Conservation (phyloP, 148 eudicot species). For the Linanthus parryae region DNA sequence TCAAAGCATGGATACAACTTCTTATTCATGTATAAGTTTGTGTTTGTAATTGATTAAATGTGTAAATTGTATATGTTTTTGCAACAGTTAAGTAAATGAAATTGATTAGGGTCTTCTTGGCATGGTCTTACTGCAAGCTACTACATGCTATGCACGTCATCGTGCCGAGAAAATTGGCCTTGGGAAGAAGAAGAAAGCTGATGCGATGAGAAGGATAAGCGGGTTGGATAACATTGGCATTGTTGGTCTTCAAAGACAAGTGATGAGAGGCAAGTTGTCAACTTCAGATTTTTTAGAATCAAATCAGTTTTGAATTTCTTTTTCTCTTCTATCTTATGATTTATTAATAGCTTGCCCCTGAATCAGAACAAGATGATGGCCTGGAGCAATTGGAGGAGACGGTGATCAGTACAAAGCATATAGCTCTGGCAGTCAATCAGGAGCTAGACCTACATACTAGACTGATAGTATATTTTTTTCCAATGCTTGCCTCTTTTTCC, state of each 20-base stretch:
- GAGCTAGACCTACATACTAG: slow-evolving; percentile 84
- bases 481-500: too few relatives aligned
- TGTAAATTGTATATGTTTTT: too few relatives aligned
- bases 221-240: slow-evolving; percentile 77
- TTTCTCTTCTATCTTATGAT: neutral
- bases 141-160: too few relatives aligned
- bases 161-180: too few relatives aligned
- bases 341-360: slow-evolving; percentile 11
- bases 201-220: slow-evolving; percentile 61
- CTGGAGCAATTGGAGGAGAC: slow-evolving; percentile 87
- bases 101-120: too few relatives aligned
- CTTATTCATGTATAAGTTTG: too few relatives aligned
- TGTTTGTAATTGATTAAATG: too few relatives aligned
- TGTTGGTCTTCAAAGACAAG: slow-evolving; percentile 80
- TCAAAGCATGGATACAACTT: too few relatives aligned
- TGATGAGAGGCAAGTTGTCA: slow-evolving; percentile 72
- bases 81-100: too few relatives aligned
- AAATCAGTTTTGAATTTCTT: too few relatives aligned
- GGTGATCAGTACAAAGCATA: slow-evolving; percentile 82
- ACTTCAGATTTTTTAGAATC: neutral
- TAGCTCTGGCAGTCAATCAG: slow-evolving; percentile 92
- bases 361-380: slow-evolving; percentile 94
- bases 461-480: slow-evolving; percentile 64
- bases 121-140: too few relatives aligned
- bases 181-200: slow-evolving; percentile 75